Base-by-base conservation (phyloP, 495 filamentous ascomycete genomes). In the Penicillium soppii region DNA sequence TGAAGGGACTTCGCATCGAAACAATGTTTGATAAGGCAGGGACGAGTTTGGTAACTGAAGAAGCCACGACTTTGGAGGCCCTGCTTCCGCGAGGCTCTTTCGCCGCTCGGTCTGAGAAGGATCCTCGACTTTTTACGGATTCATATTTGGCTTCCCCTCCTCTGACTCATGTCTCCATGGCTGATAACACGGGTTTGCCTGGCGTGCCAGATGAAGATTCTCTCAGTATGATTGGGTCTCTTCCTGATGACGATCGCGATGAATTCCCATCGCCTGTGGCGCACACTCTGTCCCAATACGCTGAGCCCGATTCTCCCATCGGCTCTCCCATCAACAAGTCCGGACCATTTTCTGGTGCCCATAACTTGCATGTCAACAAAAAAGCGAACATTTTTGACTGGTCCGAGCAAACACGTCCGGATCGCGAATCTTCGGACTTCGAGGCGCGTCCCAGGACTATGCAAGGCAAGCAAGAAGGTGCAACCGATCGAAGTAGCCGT, bases 21-120 rank as follows among this genome's bases (percentile, higher is more conserved):
- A 86, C 83, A 2, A 90, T 97, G 71, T 97, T 97, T 71, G 88
- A 95, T 67, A 84, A 91, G 49, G 84, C 89, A 45, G 79, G 86
- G 5, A 61, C 76, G 5, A 67, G 75, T 36, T 68, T 80, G 54
- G 73, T 58, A 27, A 83, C 80, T 54, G 73, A 79, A 32, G 86
- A 82, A 65, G 64, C 84, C 32, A 60, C 79, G 30, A 81, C 80
- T 8, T 75, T 88, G 20, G 77, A 83, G 41, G 69, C 78, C 52
- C 61, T 80, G 5, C 53, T 78, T 3, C 63, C 67, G 21, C 67
- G 73, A 36, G 72, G 72, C 15, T 74, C 71, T 21, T 78, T 80
- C 45, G 59, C 47, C 15, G 54, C 60, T 8, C 64, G 50, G 23
- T 20, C 49, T 1, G 64, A 70, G 37, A 60, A 60, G n/a, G 58